A percentile compares a stretch with the other conserved stretches of the same genome.
Evolutionary conservation across 1,284 basidiomycete genomes (phyloP).

Genomic region (Moniliophthora roreri): DNA sequence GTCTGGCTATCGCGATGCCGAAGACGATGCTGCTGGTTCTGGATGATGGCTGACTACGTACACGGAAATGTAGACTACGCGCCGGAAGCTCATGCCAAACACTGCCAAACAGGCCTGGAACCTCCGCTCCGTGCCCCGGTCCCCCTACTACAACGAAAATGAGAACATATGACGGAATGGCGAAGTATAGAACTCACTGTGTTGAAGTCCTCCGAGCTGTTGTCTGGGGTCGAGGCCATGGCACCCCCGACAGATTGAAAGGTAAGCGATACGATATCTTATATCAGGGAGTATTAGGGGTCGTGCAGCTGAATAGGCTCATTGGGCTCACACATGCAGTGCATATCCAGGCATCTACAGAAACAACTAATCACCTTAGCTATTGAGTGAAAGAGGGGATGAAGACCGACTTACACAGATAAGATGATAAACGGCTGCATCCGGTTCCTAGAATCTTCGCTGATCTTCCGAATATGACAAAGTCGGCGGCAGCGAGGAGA

Average conservation of each 20-base stretch:
- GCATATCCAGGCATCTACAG: constrained; percentile 23
- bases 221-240: constrained; percentile 36
- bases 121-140: too few relatives aligned
- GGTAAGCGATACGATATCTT: constrained; percentile 58
- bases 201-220: not conserved
- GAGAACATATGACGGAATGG: not conserved
- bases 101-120: too few relatives aligned
- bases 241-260: constrained; percentile 57
- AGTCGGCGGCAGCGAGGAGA: constrained; percentile 50
- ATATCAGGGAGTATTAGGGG: not conserved
- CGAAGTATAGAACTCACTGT: constrained; percentile 20
- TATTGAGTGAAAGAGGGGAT: not conserved
- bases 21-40: too few relatives aligned
- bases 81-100: too few relatives aligned
- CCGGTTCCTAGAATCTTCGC: constrained; percentile 39
- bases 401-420: constrained; percentile 40
- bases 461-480: constrained; percentile 49
- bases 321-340: too few relatives aligned
- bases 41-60: too few relatives aligned
- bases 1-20: too few relatives aligned
- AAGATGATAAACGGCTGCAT: constrained; percentile 44
- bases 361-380: too few relatives aligned
- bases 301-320: not conserved
- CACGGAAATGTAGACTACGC: too few relatives aligned
- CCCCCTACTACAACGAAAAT: too few relatives aligned